Evolutionary conservation across 129 eudicot genomes (phyloP).

Genomic region (Flaveria trinervia): DNA sequence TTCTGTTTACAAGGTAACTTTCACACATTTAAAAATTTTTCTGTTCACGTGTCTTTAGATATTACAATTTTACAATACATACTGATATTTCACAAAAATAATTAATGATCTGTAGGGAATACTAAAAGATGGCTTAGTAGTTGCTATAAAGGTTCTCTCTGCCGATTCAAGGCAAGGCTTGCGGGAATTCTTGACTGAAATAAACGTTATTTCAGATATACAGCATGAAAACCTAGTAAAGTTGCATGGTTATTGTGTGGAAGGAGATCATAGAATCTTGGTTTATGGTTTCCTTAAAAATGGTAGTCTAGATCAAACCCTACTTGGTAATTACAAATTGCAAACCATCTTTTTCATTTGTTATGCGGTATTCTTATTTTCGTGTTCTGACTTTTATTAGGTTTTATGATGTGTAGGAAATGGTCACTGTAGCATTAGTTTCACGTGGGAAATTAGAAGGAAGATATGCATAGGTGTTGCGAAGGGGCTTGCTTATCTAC

Average conservation of each 20-base stretch:
- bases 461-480: constrained; percentile 77
- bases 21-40: neutral
- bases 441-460: constrained; percentile 60
- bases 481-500: constrained; percentile 78
- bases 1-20: constrained; percentile 77
- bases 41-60: constrained; percentile 3
- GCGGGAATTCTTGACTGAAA: constrained; percentile 70
- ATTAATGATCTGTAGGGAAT: constrained; percentile 50
- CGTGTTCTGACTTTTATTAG: neutral
- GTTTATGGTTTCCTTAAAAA: constrained; percentile 83
- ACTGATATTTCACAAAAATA: constrained; percentile 7
- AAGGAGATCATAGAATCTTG: constrained; percentile 68
- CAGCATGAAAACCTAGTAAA: constrained; percentile 84
- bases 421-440: constrained; percentile 41
- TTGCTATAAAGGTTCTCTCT: constrained; percentile 82
- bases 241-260: constrained; percentile 82
- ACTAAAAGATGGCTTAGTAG: constrained; percentile 63
- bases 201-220: constrained; percentile 56
- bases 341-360: neutral
- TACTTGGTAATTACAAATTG: constrained; percentile 56
- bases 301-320: constrained; percentile 75
- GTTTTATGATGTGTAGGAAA: constrained; percentile 36
- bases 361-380: neutral
- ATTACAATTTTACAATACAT: constrained; percentile 20
- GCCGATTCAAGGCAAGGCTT: constrained; percentile 80